Base-by-base conservation (phyloP, 1,139 yeast species). In the Kurtzmaniella quercitrusa region DNA sequence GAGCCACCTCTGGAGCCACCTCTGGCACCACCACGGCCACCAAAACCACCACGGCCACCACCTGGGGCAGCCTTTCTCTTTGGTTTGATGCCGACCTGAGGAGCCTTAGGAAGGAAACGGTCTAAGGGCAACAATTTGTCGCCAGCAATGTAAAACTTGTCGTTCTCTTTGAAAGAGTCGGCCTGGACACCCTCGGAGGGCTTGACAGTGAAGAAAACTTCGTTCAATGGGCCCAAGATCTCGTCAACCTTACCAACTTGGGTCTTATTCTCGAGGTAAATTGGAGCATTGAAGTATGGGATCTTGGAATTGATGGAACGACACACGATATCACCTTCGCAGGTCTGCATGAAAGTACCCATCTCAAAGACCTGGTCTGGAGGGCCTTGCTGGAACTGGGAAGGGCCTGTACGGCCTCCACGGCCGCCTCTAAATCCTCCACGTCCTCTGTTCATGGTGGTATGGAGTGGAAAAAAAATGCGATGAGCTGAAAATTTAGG, bases 201-300 rank as follows among this genome's bases (percentile, higher is more conserved):
- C 72, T 94, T 93, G 56, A 94, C 82, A 41, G 98, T 94, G 79
- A 94, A 94, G 65, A 79, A 91, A 16, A 93, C 98, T 68, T 94
- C 98, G 65, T 93, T 93, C 63, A 94, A 73, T 44, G 98, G 98
- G 43, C 99, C 99, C 57, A 94, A 77, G 53, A 94, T 93, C 74
- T 94, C 99, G 65, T 94, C 99, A 47, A 94, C 96, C 69, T 94
- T 94, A 58, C 99, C 99, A 44, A 94, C 83, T 62, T 87, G 94
- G 25, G 96, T 86, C 76, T 85, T 85, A 77, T 93, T 93, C 66
- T 93, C 98, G 56, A 93, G 79, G 66, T 85, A 94, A 61, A 94
- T 91, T 63, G 98, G 98, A 24, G 99, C 99, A 70, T 94, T 94
- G 79, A 94, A 94, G 68, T 93, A 94, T 57, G 99, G 99, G 54